Evolutionary conservation across 2,329 filamentous ascomycete species (phyloP).

Genomic region (Trichoderma simmonsii): DNA sequence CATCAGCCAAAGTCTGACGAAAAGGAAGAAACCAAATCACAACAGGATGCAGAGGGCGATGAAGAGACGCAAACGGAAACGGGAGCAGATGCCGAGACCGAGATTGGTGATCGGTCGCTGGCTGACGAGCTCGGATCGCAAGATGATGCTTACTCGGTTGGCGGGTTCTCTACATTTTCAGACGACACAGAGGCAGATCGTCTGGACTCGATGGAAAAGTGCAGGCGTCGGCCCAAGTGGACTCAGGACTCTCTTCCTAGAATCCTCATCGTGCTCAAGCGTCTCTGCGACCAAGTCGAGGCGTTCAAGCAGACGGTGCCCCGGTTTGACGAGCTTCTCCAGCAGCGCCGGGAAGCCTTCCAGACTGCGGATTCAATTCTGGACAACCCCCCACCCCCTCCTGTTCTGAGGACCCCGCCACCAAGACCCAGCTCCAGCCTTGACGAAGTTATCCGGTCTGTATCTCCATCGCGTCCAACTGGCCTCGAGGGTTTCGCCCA

Average conservation of each 20-base stretch:
- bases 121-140: conserved; percentile 13
- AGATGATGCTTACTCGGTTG: background rate
- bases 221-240: conserved; percentile 54
- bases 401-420: conserved; percentile 29
- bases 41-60: background rate
- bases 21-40: background rate
- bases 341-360: conserved; percentile 62
- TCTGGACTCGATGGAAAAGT: conserved; percentile 47
- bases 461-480: conserved; percentile 52
- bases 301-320: conserved; percentile 62
- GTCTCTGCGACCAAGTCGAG: conserved; percentile 59
- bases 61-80: conserved; percentile 11
- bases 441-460: conserved; percentile 44
- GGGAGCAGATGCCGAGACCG: conserved; percentile 10
- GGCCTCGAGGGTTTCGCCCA: conserved; percentile 61
- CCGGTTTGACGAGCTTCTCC: conserved; percentile 70
- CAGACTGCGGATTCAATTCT: conserved; percentile 54
- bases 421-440: conserved; percentile 36
- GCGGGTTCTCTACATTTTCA: background rate
- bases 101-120: background rate
- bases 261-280: conserved; percentile 57
- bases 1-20: background rate
- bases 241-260: conserved; percentile 46
- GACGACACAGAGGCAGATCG: conserved; percentile 33
- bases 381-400: conserved; percentile 32